These are phyloP conservation scores for Anacardium occidentale DNA, from an alignment of 345 rosid genomes.

Conservation along the genomic window DNA sequence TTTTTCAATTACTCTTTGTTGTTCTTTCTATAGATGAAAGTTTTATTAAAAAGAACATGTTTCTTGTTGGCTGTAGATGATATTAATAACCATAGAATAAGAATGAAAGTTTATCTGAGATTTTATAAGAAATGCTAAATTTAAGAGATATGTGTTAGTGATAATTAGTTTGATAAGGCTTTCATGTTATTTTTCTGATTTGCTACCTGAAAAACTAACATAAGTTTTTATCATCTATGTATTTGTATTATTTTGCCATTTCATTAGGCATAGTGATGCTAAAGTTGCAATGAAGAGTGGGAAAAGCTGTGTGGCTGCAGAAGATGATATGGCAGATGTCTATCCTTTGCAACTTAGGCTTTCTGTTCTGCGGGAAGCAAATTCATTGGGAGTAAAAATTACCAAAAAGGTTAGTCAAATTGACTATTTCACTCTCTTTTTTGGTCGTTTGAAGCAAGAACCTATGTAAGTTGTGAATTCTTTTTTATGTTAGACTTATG, in stretches of 20 bases:
- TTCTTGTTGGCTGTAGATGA: slow-evolving; percentile 1
- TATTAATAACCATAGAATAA: neutral
- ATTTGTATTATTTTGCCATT: slow-evolving; percentile 18
- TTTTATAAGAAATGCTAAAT: neutral
- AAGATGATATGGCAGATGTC: slow-evolving; percentile 91
- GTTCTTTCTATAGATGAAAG: too few species aligned
- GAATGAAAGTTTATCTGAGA: neutral
- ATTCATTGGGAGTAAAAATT: slow-evolving; percentile 74
- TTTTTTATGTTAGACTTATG: neutral
- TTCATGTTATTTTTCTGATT: neutral
- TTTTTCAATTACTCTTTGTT: neutral
- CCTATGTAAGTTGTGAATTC: neutral
- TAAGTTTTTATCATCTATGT: neutral
- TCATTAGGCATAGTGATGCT: slow-evolving; percentile 73
- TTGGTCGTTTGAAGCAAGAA: neutral
- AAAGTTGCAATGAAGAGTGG: slow-evolving; percentile 62
- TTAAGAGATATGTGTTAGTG: slow-evolving; percentile 5
- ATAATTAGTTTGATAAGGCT: slow-evolving; percentile 10
- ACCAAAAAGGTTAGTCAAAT: slow-evolving; percentile 68
- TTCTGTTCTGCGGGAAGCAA: slow-evolving; percentile 61
- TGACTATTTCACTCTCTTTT: neutral
- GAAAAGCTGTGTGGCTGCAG: slow-evolving; percentile 72
- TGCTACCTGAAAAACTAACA: slow-evolving; percentile 1
- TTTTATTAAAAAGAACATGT: neutral
- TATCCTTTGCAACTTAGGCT: slow-evolving; percentile 91